Evolutionary conservation across 306 rosid genomes (phyloP).

Genomic region (Glycine latifolia): DNA sequence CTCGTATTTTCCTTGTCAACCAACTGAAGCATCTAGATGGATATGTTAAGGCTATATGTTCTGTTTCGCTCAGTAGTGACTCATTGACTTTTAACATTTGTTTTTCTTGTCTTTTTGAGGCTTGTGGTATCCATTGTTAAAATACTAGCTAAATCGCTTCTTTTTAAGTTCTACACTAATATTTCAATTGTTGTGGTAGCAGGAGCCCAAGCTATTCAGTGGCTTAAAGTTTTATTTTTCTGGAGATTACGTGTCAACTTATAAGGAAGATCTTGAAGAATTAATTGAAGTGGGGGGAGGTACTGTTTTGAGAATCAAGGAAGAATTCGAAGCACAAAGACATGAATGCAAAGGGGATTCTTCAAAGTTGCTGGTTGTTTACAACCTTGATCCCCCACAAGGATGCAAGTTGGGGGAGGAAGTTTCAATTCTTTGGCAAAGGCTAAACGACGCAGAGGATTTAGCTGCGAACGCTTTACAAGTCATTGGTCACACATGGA

Average conservation of each 20-base stretch:
- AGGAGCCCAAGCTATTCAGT: constrained; percentile 77
- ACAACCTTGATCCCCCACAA: constrained; percentile 81
- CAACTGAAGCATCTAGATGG: constrained; percentile 34
- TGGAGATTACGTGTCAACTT: constrained; percentile 67
- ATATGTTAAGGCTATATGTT: constrained; percentile 6
- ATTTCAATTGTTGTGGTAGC: constrained; percentile 36
- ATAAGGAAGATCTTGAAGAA: constrained; percentile 72
- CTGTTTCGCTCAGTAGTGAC: constrained; percentile 24
- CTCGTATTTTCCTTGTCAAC: constrained; percentile 20
- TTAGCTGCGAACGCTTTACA: constrained; percentile 62
- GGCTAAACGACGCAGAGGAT: constrained; percentile 81
- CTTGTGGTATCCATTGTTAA: constrained; percentile 8
- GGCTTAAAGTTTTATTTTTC: constrained; percentile 74
- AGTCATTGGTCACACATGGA: constrained; percentile 86
- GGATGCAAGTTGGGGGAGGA: constrained; percentile 85
- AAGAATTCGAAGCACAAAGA: constrained; percentile 54
- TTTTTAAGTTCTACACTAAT: neutral
- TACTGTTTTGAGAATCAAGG: constrained; percentile 56
- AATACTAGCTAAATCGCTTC: constrained; percentile 7
- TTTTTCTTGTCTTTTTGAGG: neutral
- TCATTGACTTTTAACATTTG: too few relatives aligned
- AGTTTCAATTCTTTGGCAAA: constrained; percentile 83
- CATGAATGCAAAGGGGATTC: constrained; percentile 36
- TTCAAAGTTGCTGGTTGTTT: constrained; percentile 63
- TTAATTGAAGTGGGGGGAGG: constrained; percentile 83